phyloP scores from a whole-genome alignment of 2,329 filamentous ascomycete genomes.

The Pseudophaeomoniella oleicola region DNA sequence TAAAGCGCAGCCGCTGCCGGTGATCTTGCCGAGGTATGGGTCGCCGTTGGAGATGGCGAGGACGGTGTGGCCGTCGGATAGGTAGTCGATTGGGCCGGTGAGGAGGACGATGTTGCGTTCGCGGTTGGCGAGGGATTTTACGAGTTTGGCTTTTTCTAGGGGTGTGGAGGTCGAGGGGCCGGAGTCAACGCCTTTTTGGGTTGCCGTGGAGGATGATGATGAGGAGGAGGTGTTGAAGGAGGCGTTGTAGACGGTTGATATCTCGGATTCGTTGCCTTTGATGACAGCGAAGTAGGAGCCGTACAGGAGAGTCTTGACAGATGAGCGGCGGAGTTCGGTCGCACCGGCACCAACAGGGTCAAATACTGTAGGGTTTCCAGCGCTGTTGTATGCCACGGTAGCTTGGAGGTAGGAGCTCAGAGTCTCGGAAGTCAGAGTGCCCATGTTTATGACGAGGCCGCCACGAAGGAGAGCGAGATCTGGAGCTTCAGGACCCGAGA shows the following conservation, averaged over 20 bases:
- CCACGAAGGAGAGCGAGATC: conserved; percentile 69
- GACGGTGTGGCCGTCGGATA: conserved; percentile 59
- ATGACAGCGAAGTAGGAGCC: conserved; percentile 72
- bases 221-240: conserved; percentile 27
- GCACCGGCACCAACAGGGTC: conserved; percentile 88
- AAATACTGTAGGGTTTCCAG: conserved; percentile 61
- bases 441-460: conserved; percentile 86
- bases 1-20: conserved; percentile 64
- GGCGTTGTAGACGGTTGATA: conserved; percentile 54
- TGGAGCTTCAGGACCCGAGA: conserved; percentile 64
- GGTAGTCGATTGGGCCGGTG: conserved; percentile 63
- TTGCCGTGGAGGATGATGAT: conserved; percentile 11
- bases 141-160: conserved; percentile 46
- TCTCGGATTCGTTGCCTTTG: conserved; percentile 89
- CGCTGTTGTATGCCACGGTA: conserved; percentile 65
- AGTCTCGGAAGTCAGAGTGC: conserved; percentile 66
- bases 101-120: conserved; percentile 63
- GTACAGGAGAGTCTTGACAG: conserved; percentile 56
- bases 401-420: conserved; percentile 59
- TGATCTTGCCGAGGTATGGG: conserved; percentile 32
- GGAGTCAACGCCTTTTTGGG: conserved; percentile 75
- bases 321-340: conserved; percentile 55
- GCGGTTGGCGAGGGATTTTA: conserved; percentile 49
- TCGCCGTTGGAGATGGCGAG: conserved; percentile 65
- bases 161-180: conserved; percentile 38